These are phyloP conservation scores for Capronia americana DNA, from an alignment of 2,329 filamentous ascomycete species.

Conservation along the genomic window DNA sequence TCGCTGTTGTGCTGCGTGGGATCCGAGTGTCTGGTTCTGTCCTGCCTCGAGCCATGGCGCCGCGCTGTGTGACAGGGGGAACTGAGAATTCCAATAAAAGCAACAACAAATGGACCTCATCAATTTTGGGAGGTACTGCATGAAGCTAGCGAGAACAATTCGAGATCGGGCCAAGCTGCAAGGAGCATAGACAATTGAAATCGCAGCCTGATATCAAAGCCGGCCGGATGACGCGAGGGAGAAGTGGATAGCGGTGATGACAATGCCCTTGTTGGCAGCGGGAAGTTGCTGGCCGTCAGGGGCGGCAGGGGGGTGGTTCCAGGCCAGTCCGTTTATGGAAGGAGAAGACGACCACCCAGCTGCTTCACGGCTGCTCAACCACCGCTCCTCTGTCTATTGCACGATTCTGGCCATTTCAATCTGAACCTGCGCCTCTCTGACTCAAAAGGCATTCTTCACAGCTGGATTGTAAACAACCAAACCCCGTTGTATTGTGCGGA, in stretches of 20 bases:
- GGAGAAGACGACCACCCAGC: not conserved
- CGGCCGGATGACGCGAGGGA: conserved; percentile 16
- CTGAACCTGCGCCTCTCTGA: not conserved
- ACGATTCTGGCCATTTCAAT: conserved; percentile 1
- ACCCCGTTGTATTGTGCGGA: conserved; percentile 4
- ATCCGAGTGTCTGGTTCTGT: conserved; percentile 15
- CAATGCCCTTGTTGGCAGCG: conserved; percentile 9
- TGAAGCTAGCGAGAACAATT: not conserved
- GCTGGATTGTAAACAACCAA: conserved; percentile 19
- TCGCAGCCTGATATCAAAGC: conserved; percentile 14
- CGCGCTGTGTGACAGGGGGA: not conserved
- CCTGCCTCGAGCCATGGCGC: not conserved
- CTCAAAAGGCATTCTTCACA: not conserved
- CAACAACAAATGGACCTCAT: not conserved
- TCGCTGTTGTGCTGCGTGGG: not conserved
- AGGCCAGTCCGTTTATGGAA: not conserved
- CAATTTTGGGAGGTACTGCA: not conserved
- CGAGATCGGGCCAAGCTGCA: conserved; percentile 7
- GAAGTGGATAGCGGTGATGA: not conserved
- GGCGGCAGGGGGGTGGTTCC: not conserved
- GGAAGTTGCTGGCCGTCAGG: not conserved
- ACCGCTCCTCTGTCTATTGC: not conserved
- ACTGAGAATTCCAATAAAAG: conserved; percentile 13
- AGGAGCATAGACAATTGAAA: conserved; percentile 20
- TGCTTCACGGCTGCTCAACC: not conserved